These are phyloP conservation scores for Marchantia paleacea DNA, from an alignment of 225 moss, liverwort and hornwort genomes.

Conservation along the genomic window DNA sequence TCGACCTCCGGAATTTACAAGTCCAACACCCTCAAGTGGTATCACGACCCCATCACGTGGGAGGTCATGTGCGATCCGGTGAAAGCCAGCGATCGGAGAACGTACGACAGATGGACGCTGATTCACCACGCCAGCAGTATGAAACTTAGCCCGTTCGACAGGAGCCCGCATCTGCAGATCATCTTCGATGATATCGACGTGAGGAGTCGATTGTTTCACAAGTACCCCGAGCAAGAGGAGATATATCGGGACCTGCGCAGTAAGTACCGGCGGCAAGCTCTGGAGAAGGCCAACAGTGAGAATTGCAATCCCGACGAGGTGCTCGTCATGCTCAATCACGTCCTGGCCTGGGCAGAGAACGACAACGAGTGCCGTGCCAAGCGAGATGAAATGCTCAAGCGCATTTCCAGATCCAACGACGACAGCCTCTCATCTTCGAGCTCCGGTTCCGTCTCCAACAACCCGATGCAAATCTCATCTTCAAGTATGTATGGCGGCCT, in stretches of 20 bases:
- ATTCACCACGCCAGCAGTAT: conserved; percentile 17
- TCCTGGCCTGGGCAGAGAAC: conserved; percentile 16
- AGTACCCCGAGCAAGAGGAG: conserved; percentile 19
- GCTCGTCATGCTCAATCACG: conserved; percentile 19
- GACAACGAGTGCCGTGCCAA: conserved; percentile 17
- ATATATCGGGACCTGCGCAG: background rate
- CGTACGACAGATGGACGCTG: conserved; percentile 25
- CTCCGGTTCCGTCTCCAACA: background rate
- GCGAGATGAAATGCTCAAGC: background rate
- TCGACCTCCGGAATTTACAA: background rate
- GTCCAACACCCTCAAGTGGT: conserved; percentile 13
- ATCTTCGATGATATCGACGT: conserved; percentile 21
- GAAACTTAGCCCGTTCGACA: conserved; percentile 18
- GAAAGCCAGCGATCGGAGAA: conserved; percentile 22
- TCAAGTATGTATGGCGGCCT: conserved; percentile 12
- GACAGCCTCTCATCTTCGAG: background rate
- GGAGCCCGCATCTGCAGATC: conserved; percentile 10
- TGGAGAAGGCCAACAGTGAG: conserved; percentile 7
- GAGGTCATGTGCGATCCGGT: conserved; percentile 28
- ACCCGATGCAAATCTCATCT: background rate
- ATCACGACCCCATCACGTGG: conserved; percentile 26
- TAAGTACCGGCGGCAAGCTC: conserved; percentile 13
- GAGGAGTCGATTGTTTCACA: conserved; percentile 18
- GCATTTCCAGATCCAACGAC: background rate
- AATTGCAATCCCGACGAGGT: background rate